Percentiles rank a stretch among this genome's conserved stretches.
Conservation (phyloP, 1,139 yeast species). For the Candida glucosophila region DNA sequence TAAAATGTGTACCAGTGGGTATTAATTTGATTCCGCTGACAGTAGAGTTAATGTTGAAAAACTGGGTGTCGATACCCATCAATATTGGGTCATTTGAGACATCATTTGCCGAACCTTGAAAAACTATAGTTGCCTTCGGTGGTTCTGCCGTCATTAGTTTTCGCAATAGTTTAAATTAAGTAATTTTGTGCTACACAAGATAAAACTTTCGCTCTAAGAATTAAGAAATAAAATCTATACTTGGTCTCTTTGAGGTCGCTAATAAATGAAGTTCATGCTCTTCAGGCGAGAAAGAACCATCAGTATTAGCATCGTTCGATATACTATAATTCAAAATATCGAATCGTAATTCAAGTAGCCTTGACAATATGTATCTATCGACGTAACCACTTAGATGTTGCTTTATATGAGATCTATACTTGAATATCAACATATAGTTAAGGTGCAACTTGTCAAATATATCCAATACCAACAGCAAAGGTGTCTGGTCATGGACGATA, state of each 20-base stretch:
- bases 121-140: constrained; percentile 1
- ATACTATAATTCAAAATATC: too few species aligned
- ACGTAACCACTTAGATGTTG: constrained; percentile 28
- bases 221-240: too few species aligned
- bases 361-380: constrained; percentile 30
- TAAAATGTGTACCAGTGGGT: constrained; percentile 19
- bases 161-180: too few species aligned
- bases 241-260: too few species aligned
- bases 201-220: too few species aligned
- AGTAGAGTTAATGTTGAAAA: constrained; percentile 13
- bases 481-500: constrained; percentile 23
- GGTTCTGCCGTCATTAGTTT: too few species aligned
- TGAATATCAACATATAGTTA: constrained; percentile 25
- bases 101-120: too few species aligned
- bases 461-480: constrained; percentile 29
- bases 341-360: constrained; percentile 23
- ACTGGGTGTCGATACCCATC: constrained; percentile 23
- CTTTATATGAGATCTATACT: constrained; percentile 3
- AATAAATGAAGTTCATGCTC: too few species aligned
- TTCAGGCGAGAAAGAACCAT: too few species aligned
- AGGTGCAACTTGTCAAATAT: constrained; percentile 33
- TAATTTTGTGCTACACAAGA: too few species aligned
- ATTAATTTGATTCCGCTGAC: constrained; percentile 19
- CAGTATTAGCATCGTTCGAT: too few species aligned
- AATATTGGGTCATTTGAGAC: constrained; percentile 5